These are phyloP conservation scores for Penicillium occitanis DNA, from an alignment of 2,329 filamentous ascomycete species.

Conservation along the genomic window DNA sequence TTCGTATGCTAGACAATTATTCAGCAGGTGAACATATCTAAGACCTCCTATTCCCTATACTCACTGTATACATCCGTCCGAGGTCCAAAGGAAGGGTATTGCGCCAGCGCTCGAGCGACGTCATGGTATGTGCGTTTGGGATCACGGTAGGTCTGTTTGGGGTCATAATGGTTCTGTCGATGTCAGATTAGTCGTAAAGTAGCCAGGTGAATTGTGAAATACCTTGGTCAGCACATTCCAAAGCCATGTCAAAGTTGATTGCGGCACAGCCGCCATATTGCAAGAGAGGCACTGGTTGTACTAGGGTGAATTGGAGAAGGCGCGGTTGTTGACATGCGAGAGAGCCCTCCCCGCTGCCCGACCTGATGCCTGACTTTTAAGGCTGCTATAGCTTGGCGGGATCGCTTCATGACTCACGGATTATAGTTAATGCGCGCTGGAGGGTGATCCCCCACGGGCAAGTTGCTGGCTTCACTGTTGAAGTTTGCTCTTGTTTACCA, in stretches of 20 bases:
- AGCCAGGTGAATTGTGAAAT: constrained; percentile 19
- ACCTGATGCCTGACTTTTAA: background rate
- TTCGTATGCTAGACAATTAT: constrained; percentile 67
- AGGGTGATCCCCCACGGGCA: too few species aligned
- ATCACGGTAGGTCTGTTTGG: constrained; percentile 81
- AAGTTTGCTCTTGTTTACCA: too few species aligned
- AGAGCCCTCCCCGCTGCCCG: constrained; percentile 5
- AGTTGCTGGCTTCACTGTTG: too few species aligned
- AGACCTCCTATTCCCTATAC: constrained; percentile 31
- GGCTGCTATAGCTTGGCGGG: background rate
- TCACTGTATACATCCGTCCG: constrained; percentile 94
- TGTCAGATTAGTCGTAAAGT: background rate
- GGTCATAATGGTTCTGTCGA: constrained; percentile 39
- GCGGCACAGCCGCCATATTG: constrained; percentile 67
- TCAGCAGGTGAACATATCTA: background rate
- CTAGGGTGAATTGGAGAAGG: constrained; percentile 5
- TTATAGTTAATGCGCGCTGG: too few species aligned
- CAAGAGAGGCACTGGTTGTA: constrained; percentile 2
- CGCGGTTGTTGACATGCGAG: background rate
- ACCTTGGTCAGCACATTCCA: constrained; percentile 85
- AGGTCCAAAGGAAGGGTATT: constrained; percentile 76
- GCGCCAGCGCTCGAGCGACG: constrained; percentile 75
- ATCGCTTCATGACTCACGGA: too few species aligned
- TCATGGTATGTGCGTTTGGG: constrained; percentile 91
- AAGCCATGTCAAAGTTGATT: constrained; percentile 91